Conservation (phyloP, 108 stramenopile species). For the Fragilaria radians region DNA sequence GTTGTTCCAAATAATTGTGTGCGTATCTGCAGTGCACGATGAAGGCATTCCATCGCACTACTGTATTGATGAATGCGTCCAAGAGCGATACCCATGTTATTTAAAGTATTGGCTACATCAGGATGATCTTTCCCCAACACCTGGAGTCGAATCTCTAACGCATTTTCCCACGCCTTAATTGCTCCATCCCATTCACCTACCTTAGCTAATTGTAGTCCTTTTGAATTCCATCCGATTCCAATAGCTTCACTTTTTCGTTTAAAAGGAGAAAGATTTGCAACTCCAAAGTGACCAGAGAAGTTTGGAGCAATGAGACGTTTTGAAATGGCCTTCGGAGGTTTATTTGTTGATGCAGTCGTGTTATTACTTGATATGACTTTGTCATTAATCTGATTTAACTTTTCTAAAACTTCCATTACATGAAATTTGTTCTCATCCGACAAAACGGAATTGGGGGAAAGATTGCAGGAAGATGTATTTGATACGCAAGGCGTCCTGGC, state of each 20-base stretch:
- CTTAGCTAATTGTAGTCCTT: slow-evolving; percentile 13
- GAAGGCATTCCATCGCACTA: slow-evolving; percentile 17
- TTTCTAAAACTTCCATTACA: no score
- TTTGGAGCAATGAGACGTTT: no score
- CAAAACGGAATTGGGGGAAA: no score
- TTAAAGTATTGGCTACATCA: slow-evolving; percentile 36
- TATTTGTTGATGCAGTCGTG: no score
- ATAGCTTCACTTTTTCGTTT: slow-evolving; percentile 7
- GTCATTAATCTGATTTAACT: no score
- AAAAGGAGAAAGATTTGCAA: background rate
- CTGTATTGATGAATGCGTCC: slow-evolving; percentile 20
- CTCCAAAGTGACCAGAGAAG: no score
- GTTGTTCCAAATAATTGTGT: background rate
- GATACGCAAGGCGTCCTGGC: no score
- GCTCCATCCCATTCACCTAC: slow-evolving; percentile 13
- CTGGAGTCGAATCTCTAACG: slow-evolving; percentile 22
- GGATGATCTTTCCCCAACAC: slow-evolving; percentile 17
- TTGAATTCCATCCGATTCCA: slow-evolving; percentile 17
- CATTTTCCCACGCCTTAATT: slow-evolving; percentile 19
- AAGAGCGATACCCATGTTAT: slow-evolving; percentile 42
- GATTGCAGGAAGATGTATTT: no score
- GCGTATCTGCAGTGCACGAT: slow-evolving; percentile 19
- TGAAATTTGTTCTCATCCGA: no score
- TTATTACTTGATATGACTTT: no score
- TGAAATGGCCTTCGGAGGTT: no score